Evolutionary conservation across 371 early-diverging fungal genomes (phyloP), one percentile per base, ranked within the genome.

Genomic region (Mortierella sp.): DNA sequence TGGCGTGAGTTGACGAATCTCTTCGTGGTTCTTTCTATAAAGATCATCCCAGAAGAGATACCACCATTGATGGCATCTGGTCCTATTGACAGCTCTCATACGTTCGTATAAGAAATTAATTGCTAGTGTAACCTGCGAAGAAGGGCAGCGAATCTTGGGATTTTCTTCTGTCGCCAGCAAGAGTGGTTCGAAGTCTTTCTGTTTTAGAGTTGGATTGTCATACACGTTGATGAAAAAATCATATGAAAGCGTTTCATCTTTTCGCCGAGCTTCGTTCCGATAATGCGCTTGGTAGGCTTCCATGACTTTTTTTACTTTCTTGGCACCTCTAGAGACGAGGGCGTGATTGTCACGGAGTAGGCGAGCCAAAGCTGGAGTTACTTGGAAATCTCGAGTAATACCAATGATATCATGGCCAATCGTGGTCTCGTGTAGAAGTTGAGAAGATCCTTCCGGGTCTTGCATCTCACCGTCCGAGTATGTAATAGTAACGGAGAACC

Each of bases 31-130:
- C 51, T 89, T 82, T 10, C 90, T 82, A 61, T 87, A 90, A 6
- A 90, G 67, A 58, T 90, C 90, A 61, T 90, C 90, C 88, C 89
- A 90, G 65, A 90, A 90, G 34, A 90, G 66, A 56, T 87, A 90
- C 90, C 90, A 90, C 83, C 85, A 86, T 51, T 82, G 86, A 67
- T 84, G 86, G 26, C 77, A 83, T 22, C 74, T 61, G 2, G 80
- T 83, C 62, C 74, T 62, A 66, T 80, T 74, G 2, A 86, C 83
- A 0, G 72, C 63, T 9, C 83, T 75, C 76, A 90, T 79, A 2
- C 90, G 85, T 64, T 89, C 88, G 66, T 88, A 90, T n/a, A 90
- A 71, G 59, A 80, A 83, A 29, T 71, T 60, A 40, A 90, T 71
- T 13, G 87, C 86, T 60, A 68, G 58, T 6, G 72, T 59, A 35